Evolutionary conservation across 2,329 filamentous ascomycete genomes (phyloP).

Genomic region (Bretziella fagacearum): DNA sequence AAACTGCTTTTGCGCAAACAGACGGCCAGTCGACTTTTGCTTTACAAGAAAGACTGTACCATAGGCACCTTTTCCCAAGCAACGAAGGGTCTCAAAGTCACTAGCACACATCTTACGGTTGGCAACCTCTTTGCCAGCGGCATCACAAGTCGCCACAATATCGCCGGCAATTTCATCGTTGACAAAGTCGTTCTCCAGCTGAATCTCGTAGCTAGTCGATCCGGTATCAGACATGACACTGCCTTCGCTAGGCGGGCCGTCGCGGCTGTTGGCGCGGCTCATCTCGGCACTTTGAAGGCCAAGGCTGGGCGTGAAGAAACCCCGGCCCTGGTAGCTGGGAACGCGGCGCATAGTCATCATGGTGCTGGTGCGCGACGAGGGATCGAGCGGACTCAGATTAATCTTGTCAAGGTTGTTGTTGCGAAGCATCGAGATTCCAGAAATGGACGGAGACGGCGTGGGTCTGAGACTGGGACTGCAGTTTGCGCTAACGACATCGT

Average conservation of each 20-base stretch:
- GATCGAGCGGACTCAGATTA: constrained; percentile 36
- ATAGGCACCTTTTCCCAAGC: constrained; percentile 89
- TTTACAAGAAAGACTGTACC: constrained; percentile 90
- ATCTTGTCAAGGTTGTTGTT: constrained; percentile 51
- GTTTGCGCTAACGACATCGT: constrained; percentile 44
- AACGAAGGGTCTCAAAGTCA: constrained; percentile 81
- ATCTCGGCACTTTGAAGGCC: constrained; percentile 38
- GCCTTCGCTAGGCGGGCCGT: constrained; percentile 35
- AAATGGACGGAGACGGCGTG: constrained; percentile 36
- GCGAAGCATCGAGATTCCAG: constrained; percentile 70
- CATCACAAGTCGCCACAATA: constrained; percentile 24
- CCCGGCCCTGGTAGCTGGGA: constrained; percentile 11
- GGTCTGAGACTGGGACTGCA: constrained; percentile 43
- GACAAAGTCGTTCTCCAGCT: constrained; percentile 68
- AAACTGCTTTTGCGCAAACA: constrained; percentile 97
- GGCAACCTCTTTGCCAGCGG: constrained; percentile 19
- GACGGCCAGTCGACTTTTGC: constrained; percentile 67
- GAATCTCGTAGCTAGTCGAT: constrained; percentile 67
- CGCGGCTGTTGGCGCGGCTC: constrained; percentile 36
- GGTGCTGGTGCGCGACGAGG: constrained; percentile 36
- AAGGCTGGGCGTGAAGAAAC: constrained; percentile 27
- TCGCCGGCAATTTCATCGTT: constrained; percentile 11
- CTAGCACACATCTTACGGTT: constrained; percentile 68
- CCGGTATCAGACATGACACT: constrained; percentile 48
- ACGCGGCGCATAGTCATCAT: constrained; percentile 20